These are phyloP conservation scores for Crotalaria pallida DNA, from an alignment of 306 rosid species.

Conservation along the genomic window DNA sequence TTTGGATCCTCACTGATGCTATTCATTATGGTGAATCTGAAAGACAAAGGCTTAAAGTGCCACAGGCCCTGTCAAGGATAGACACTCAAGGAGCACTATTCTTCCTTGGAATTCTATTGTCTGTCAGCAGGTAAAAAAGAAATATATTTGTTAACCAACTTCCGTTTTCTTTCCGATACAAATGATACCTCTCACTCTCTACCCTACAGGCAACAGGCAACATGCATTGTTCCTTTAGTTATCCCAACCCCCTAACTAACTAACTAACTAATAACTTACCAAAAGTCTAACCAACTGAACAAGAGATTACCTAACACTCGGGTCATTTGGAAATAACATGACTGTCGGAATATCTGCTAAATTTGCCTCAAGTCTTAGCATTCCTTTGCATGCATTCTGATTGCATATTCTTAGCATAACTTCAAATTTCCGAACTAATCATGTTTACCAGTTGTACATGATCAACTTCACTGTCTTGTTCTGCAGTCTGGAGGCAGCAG, in stretches of 20 bases:
- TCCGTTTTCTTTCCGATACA: too few relatives aligned
- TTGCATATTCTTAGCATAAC: background rate
- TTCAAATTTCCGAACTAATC: background rate
- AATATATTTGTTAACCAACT: too few relatives aligned
- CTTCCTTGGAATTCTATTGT: conserved; percentile 92
- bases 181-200: too few relatives aligned
- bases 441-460: background rate
- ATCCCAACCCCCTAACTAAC: too few relatives aligned
- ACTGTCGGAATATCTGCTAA: background rate
- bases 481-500: conserved; percentile 81
- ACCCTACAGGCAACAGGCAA: too few relatives aligned
- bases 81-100: conserved; percentile 93
- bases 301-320: too few relatives aligned
- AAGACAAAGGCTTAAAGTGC: conserved; percentile 86
- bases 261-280: too few relatives aligned
- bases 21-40: conserved; percentile 94
- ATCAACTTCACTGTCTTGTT: conserved; percentile 4
- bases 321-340: background rate
- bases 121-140: conserved; percentile 70
- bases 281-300: too few relatives aligned
- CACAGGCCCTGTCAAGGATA: conserved; percentile 89
- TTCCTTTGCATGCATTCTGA: conserved; percentile 2
- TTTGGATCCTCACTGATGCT: conserved; percentile 97
- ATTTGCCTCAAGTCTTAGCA: background rate
- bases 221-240: too few relatives aligned